A percentile compares a stretch with the other conserved stretches of the same genome.
phyloP scores from a whole-genome alignment of 2,329 filamentous ascomycete genomes.

The Cladophialophora psammophila region DNA sequence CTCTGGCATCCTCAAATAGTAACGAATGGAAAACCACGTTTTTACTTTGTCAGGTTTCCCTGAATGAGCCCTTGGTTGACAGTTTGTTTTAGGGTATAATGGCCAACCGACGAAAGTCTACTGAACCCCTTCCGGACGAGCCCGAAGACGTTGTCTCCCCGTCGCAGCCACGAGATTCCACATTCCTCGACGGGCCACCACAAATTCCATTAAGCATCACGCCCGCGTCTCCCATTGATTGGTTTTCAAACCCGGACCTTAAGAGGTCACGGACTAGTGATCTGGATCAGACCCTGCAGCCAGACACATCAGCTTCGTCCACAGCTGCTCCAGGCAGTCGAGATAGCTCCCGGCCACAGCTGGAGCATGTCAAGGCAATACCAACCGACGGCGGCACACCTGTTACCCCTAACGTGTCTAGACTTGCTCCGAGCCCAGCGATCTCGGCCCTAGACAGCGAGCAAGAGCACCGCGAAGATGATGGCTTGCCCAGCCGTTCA shows the following conservation, averaged over 20 bases:
- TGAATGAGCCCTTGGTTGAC: constrained; percentile 32
- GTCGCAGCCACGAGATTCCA: constrained; percentile 29
- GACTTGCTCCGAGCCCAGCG: constrained; percentile 26
- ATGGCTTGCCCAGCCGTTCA: constrained; percentile 28
- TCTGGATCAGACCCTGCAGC: constrained; percentile 6
- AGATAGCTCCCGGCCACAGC: neutral
- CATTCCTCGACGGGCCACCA: constrained; percentile 31
- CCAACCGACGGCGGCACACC: neutral
- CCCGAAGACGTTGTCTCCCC: constrained; percentile 22
- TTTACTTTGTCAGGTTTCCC: constrained; percentile 21
- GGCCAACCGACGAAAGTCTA: constrained; percentile 28
- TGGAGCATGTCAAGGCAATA: neutral
- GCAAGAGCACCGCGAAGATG: constrained; percentile 25
- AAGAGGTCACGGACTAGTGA: constrained; percentile 21
- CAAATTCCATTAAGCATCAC: constrained; percentile 34
- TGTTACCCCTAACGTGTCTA: constrained; percentile 6
- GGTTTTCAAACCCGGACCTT: constrained; percentile 31
- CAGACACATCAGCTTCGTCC: constrained; percentile 18
- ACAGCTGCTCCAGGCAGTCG: neutral
- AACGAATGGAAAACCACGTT: constrained; percentile 33
- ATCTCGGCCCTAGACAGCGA: constrained; percentile 36
- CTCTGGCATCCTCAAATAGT: constrained; percentile 33
- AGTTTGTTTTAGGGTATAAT: constrained; percentile 35
- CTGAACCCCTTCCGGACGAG: constrained; percentile 27
- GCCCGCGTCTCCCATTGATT: constrained; percentile 31